Conservation (phyloP, 2,329 filamentous ascomycete genomes). For the Diaporthe destruens region DNA sequence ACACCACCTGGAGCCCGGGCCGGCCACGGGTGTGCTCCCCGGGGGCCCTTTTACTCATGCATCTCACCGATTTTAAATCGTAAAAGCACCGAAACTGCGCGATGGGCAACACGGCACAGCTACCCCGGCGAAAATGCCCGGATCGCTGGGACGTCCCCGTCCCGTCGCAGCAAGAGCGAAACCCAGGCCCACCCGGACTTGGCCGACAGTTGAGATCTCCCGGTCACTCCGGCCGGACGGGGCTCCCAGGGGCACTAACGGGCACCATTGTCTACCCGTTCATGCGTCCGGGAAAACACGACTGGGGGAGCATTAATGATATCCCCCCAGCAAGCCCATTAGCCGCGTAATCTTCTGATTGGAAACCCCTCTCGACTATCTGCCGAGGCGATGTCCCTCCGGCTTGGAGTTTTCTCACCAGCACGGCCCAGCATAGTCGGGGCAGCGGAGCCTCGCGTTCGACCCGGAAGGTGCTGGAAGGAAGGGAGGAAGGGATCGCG, state of each 20-base stretch:
- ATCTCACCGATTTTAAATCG: constrained; percentile 29
- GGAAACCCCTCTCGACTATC: constrained; percentile 4
- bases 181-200: constrained; percentile 34
- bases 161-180: constrained; percentile 22
- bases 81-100: constrained; percentile 19
- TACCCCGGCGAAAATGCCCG: constrained; percentile 16
- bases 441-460: background rate
- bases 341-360: constrained; percentile 19
- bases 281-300: constrained; percentile 20
- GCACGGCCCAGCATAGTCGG: background rate
- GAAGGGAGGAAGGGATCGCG: background rate
- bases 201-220: constrained; percentile 32
- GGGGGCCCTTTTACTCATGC: constrained; percentile 3
- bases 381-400: background rate
- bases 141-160: constrained; percentile 29
- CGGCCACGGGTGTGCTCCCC: constrained; percentile 2
- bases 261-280: constrained; percentile 15
- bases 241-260: constrained; percentile 31
- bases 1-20: constrained; percentile 6
- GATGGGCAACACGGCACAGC: constrained; percentile 16
- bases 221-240: constrained; percentile 34
- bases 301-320: constrained; percentile 10
- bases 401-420: background rate
- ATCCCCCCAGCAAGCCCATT: constrained; percentile 14
- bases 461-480: background rate